These are phyloP conservation scores for Solanum sparsipilum DNA, from an alignment of 257 asterid species.

Conservation along the genomic window DNA sequence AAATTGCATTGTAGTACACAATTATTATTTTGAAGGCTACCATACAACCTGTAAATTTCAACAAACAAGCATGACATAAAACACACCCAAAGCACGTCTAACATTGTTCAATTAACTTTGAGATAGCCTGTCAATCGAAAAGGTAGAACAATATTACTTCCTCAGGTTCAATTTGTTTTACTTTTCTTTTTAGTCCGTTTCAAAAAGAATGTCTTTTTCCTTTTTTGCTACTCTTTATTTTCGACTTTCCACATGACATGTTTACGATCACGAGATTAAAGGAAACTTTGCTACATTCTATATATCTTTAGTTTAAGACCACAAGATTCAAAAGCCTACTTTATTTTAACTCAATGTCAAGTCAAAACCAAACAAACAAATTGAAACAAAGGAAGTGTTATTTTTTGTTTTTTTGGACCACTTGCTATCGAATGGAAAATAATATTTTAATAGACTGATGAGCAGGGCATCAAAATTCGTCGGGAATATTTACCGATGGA, in stretches of 20 bases:
- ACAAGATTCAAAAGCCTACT: background rate
- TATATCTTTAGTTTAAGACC: background rate
- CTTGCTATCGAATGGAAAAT: background rate
- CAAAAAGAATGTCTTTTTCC: background rate
- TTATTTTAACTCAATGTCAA: background rate
- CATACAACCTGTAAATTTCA: background rate
- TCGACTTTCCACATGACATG: background rate
- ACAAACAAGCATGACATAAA: background rate
- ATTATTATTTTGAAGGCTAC: background rate
- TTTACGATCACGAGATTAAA: background rate
- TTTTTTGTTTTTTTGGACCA: background rate
- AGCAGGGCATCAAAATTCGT: background rate
- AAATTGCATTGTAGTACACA: background rate
- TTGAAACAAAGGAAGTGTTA: background rate
- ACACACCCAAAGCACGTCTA: background rate
- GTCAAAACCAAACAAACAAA: background rate
- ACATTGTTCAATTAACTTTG: background rate
- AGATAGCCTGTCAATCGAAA: background rate
- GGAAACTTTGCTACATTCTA: background rate
- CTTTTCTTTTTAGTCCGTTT: background rate
- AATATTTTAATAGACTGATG: background rate
- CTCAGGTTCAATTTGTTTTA: background rate
- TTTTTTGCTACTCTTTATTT: background rate
- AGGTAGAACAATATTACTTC: background rate
- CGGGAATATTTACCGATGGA: background rate